These are phyloP conservation scores for Phialophora chinensis DNA, from an alignment of 2,329 filamentous ascomycete genomes.

Conservation along the genomic window DNA sequence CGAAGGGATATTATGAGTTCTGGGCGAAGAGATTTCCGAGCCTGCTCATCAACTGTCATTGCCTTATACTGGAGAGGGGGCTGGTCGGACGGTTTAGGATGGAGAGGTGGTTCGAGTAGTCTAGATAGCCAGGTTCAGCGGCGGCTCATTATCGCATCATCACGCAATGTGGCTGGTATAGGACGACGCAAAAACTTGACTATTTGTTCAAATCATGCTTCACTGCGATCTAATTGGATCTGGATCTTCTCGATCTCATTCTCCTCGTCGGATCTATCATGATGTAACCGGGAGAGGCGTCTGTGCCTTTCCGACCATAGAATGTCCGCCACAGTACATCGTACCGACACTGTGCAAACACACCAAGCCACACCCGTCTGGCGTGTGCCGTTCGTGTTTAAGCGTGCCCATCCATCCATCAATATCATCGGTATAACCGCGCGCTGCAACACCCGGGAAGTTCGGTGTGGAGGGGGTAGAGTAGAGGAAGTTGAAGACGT, in stretches of 20 bases:
- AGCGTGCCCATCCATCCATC: neutral
- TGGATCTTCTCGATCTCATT: neutral
- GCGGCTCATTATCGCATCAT: neutral
- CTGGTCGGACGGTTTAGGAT: slow-evolving; percentile 69
- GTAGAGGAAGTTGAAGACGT: neutral
- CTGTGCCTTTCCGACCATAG: neutral
- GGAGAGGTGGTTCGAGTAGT: slow-evolving; percentile 64
- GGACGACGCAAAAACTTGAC: neutral
- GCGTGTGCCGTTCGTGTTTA: neutral
- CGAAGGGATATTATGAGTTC: slow-evolving; percentile 72
- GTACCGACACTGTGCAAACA: neutral
- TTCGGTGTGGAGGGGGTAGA: neutral
- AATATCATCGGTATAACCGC: neutral
- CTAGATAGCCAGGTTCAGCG: neutral
- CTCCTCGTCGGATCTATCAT: neutral
- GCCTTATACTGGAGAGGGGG: slow-evolving; percentile 70
- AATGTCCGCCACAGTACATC: neutral
- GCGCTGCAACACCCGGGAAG: neutral
- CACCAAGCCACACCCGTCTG: neutral
- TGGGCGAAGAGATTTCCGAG: slow-evolving; percentile 82
- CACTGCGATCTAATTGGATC: neutral
- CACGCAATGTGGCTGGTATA: neutral
- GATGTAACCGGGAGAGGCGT: neutral
- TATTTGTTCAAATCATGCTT: neutral
- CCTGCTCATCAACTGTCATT: slow-evolving; percentile 78